Percentiles rank a stretch among this genome's conserved stretches.
These are phyloP conservation scores for Aspergillus proliferans DNA, from an alignment of 2,329 filamentous ascomycete species.

Conservation along the genomic window DNA sequence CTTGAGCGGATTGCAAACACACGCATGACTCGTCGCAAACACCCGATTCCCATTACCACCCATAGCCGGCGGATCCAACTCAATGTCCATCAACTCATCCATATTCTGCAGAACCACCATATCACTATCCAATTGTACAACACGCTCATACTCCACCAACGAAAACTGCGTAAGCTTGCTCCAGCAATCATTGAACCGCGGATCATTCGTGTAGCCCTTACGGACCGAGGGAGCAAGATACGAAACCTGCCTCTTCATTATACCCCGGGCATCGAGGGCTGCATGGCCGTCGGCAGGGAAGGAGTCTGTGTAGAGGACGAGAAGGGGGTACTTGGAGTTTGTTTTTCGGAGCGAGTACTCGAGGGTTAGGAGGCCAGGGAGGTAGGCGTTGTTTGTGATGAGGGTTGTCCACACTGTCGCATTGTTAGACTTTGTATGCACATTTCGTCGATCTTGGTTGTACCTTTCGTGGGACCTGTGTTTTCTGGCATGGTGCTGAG, in stretches of 20 bases:
- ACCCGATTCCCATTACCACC: constrained; percentile 55
- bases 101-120: constrained; percentile 81
- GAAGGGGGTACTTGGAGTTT: constrained; percentile 65
- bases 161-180: constrained; percentile 76
- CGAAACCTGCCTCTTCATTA: constrained; percentile 63
- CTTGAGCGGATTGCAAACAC: constrained; percentile 75
- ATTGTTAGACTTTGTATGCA: not conserved
- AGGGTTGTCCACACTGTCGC: constrained; percentile 75
- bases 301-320: constrained; percentile 75
- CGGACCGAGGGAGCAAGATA: constrained; percentile 62
- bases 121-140: constrained; percentile 81
- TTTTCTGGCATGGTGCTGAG: no score
- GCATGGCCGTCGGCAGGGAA: constrained; percentile 63
- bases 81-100: constrained; percentile 85
- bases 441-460: not conserved
- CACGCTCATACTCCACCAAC: constrained; percentile 66
- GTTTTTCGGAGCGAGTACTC: constrained; percentile 65
- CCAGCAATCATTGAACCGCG: constrained; percentile 87
- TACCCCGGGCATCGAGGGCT: constrained; percentile 63
- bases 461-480: no score
- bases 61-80: constrained; percentile 55
- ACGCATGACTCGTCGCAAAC: constrained; percentile 78
- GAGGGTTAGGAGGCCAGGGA: constrained; percentile 75
- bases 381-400: constrained; percentile 77
- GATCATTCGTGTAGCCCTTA: constrained; percentile 68